These are phyloP conservation scores for Apiotrichum gamsii DNA, from an alignment of 1,284 basidiomycete genomes.

Conservation along the genomic window DNA sequence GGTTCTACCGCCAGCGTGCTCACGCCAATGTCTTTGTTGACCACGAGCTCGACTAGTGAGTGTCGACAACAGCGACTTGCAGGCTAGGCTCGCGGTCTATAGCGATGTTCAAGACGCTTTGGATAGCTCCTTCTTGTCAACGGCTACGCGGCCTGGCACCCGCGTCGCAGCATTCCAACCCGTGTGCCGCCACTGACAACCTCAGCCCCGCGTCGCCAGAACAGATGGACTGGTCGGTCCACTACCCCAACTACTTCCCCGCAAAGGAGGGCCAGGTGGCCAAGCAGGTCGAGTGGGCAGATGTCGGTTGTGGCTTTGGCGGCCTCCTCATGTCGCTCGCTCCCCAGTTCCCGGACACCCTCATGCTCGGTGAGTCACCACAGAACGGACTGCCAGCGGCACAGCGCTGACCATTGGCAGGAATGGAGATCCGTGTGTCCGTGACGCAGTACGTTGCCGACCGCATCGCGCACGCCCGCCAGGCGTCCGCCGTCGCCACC, in stretches of 20 bases:
- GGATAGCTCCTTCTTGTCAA: too few species aligned
- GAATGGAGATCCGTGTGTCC: conserved; percentile 94
- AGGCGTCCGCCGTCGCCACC: conserved; percentile 50
- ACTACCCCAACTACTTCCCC: conserved; percentile 70
- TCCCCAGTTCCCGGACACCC: conserved; percentile 80
- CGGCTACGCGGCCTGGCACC: too few species aligned
- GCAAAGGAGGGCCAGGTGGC: conserved; percentile 19
- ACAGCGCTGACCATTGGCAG: conserved; percentile 47
- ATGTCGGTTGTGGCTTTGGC: conserved; percentile 97
- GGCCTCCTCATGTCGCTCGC: conserved; percentile 86
- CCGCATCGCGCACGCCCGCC: conserved; percentile 79
- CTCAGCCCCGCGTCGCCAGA: conserved; percentile 65
- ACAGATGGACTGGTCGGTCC: conserved; percentile 73
- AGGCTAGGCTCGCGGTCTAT: too few species aligned
- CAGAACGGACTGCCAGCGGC: neutral
- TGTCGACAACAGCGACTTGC: too few species aligned
- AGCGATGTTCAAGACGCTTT: too few species aligned
- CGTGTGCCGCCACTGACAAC: too few species aligned
- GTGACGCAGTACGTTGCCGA: conserved; percentile 96
- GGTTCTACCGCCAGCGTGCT: conserved; percentile 91
- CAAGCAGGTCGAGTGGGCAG: conserved; percentile 77
- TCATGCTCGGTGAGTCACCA: conserved; percentile 77
- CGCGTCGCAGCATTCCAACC: too few species aligned
- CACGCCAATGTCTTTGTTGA: conserved; percentile 99
- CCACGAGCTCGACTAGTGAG: conserved; percentile 76